Evolutionary conservation across 305 asterid species (phyloP), one percentile per base, ranked within the genome.

Genomic region (Fraxinus ornus): DNA sequence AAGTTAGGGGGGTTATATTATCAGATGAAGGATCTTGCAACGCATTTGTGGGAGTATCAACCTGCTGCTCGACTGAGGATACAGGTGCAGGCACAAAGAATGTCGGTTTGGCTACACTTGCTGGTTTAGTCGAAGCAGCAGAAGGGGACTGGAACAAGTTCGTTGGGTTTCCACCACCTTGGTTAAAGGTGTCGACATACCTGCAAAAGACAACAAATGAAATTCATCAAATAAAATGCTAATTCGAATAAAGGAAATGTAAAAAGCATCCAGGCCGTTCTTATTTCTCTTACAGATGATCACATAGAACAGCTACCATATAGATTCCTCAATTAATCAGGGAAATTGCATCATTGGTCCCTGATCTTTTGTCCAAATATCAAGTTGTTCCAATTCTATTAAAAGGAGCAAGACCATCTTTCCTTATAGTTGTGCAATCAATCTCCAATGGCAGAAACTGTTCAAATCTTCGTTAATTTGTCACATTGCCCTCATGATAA

Each of bases 111-210:
- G 85, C 81, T 39, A 86, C 87, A 37, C 76, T 81, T 62, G 93
- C 83, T 78, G 95, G 94, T 88, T 89, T 93, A 6, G 78, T 57
- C 71, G 95, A 84, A 78, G 95, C 87, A 79, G 79, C 84, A 41
- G 93, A 57, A 19, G 98, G 97, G 0, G 98, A 90, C 72, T 89
- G 97, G 87, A 90, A 92, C 33, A 90, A 60, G 86, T 86, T 90
- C 8, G 91, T 80, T 13, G 93, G 81, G 76, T 88, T 90, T 32
- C 94, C 95, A 73, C 95, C 93, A 32, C 97, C 98, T 89, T 86
- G 84, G 86, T 94, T 95, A 80, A 94, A 95, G 55, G 99, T 93
- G 87, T 95, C 99, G 3, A 95, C 99, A 2, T 94, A 95, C 94
- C 99, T 95, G 97, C 66, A 78, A 81, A 55, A n/a, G 66, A n/a